Conservation (phyloP, 139 green algal species). For the Dunaliella primolecta region DNA sequence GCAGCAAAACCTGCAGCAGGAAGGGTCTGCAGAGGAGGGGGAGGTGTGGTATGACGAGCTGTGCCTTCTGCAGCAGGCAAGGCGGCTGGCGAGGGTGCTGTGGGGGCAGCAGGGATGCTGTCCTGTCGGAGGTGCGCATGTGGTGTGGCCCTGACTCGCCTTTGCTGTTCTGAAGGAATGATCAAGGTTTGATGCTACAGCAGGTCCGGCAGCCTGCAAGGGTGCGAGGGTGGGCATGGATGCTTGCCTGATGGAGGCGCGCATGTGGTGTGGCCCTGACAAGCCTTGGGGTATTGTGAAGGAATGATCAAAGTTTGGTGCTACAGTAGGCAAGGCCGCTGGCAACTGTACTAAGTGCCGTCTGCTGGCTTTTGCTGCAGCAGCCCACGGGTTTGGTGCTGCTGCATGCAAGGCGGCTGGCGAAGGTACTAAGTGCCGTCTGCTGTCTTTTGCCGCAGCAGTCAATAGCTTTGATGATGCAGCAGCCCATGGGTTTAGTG, state of each 20-base stretch:
- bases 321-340: neutral
- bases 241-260: too few species aligned
- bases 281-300: too few species aligned
- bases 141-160: too few species aligned
- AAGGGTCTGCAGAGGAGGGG: neutral
- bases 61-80: constrained; percentile 13
- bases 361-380: too few species aligned
- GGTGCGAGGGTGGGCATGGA: neutral
- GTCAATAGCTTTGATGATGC: too few species aligned
- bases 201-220: constrained; percentile 1
- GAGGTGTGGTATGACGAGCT: constrained; percentile 12
- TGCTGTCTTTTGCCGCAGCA: too few species aligned
- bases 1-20: neutral
- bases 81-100: constrained; percentile 4
- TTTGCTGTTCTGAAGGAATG: too few species aligned
- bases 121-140: neutral
- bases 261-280: too few species aligned
- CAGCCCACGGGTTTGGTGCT: too few species aligned
- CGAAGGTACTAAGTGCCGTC: constrained; percentile 16
- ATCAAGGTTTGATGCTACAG: too few species aligned
- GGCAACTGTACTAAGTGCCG: constrained; percentile 12
- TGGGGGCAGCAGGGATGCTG: neutral
- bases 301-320: too few species aligned
- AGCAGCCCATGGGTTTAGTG: too few species aligned
- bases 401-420: neutral